phyloP scores from a whole-genome alignment of 768 basidiomycete species.

The Suillus weaverae region DNA sequence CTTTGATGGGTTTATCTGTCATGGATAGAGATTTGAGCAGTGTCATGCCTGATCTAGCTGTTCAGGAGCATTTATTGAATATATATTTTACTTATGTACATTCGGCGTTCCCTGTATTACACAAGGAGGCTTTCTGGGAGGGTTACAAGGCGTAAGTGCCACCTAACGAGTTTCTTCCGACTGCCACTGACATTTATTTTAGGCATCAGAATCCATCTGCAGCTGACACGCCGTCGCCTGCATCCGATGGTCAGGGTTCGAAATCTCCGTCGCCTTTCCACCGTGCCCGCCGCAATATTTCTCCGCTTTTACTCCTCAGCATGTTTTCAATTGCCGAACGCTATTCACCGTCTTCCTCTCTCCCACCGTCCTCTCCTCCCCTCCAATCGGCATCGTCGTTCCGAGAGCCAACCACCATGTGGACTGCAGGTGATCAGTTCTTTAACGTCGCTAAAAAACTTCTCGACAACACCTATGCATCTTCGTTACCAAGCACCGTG shows the following conservation, averaged over 20 bases:
- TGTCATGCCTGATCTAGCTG: conserved; percentile 53
- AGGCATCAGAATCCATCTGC: conserved; percentile 28
- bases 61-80: conserved; percentile 69
- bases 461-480: conserved; percentile 65
- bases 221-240: conserved; percentile 33
- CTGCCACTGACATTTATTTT: background rate
- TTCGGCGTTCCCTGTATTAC: conserved; percentile 72
- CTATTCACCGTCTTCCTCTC: conserved; percentile 43
- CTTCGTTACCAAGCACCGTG: conserved; percentile 71
- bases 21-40: conserved; percentile 39
- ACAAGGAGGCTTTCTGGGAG: conserved; percentile 69
- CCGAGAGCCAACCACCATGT: conserved; percentile 63
- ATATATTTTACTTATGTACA: conserved; percentile 86
- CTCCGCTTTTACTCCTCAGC: conserved; percentile 70
- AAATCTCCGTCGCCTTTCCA: conserved; percentile 37
- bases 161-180: background rate
- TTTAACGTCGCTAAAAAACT: conserved; percentile 65
- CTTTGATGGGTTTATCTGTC: conserved; percentile 24
- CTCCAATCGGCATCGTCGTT: conserved; percentile 30
- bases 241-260: conserved; percentile 21
- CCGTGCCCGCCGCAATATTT: conserved; percentile 46
- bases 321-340: conserved; percentile 86
- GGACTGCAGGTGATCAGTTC: conserved; percentile 77
- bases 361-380: conserved; percentile 30
- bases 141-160: conserved; percentile 45